phyloP scores from a whole-genome alignment of 139 green algal species.

The Monoraphidium neglectum region DNA sequence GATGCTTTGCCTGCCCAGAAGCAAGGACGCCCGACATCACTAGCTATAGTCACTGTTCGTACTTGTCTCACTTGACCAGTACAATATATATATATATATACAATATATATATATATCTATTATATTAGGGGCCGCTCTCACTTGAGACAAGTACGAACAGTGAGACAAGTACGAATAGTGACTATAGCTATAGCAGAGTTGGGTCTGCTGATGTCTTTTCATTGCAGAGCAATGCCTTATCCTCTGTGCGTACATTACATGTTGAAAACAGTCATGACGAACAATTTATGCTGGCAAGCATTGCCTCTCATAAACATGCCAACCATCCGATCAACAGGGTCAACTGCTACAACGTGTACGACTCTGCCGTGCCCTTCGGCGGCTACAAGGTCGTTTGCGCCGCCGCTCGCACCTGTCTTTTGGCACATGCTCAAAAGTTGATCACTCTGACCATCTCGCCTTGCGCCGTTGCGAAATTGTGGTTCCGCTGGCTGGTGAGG shows the following conservation, averaged over 20 bases:
- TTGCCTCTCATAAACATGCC: not conserved
- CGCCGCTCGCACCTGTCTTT: too few relatives aligned
- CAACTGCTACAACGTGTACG: constrained; percentile 22
- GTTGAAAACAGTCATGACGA: not conserved
- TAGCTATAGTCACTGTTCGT: not conserved
- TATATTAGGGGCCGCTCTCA: too few relatives aligned
- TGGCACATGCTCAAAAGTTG: too few relatives aligned
- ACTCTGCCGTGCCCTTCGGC: constrained; percentile 49
- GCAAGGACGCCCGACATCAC: not conserved
- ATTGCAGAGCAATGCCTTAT: not conserved
- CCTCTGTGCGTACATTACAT: constrained; percentile 48
- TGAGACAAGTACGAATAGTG: too few relatives aligned
- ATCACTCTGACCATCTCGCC: too few relatives aligned
- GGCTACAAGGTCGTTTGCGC: too few relatives aligned
- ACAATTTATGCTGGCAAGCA: not conserved
- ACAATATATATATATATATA: too few relatives aligned
- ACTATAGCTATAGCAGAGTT: not conserved
- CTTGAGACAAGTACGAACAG: too few relatives aligned
- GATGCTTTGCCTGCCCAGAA: not conserved
- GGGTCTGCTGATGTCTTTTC: not conserved
- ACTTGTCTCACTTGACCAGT: too few relatives aligned
- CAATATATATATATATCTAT: too few relatives aligned
- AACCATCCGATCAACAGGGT: not conserved
- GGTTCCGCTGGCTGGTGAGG: too few relatives aligned
- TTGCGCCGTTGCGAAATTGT: too few relatives aligned